phyloP scores from a whole-genome alignment of 495 filamentous ascomycete genomes.

The Apiosordaria backusii region DNA sequence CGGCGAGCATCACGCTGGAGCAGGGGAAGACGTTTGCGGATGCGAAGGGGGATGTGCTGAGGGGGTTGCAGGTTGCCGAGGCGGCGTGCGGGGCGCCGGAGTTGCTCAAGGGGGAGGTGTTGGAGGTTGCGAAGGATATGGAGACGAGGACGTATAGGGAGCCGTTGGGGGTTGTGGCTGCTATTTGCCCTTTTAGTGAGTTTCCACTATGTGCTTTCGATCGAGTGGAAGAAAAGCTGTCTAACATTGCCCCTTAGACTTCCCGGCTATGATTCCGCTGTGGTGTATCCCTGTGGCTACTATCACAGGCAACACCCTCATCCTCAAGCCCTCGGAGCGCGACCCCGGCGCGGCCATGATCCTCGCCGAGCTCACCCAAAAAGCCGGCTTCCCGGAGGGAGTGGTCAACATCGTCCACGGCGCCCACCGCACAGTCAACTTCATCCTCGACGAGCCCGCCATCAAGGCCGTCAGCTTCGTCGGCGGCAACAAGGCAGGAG shows the following conservation, averaged over 20 bases:
- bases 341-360: slow-evolving; percentile 99
- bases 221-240: background rate
- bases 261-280: slow-evolving; percentile 98
- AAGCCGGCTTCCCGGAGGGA: slow-evolving; percentile 91
- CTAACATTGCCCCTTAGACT: slow-evolving; percentile 58
- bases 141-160: slow-evolving; percentile 92
- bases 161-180: slow-evolving; percentile 89
- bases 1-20: slow-evolving; percentile 93
- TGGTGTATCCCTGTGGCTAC: slow-evolving; percentile 97
- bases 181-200: slow-evolving; percentile 98
- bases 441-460: slow-evolving; percentile 90
- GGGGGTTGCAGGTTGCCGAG: slow-evolving; percentile 95
- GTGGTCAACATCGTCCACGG: slow-evolving; percentile 96
- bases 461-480: slow-evolving; percentile 99
- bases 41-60: slow-evolving; percentile 89
- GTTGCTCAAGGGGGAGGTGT: slow-evolving; percentile 86
- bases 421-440: slow-evolving; percentile 86
- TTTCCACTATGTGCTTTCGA: slow-evolving; percentile 19
- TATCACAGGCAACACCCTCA: slow-evolving; percentile 87
- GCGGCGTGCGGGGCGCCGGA: slow-evolving; percentile 92
- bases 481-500: slow-evolving; percentile 91
- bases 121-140: slow-evolving; percentile 99
- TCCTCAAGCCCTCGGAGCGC: slow-evolving; percentile 96
- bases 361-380: slow-evolving; percentile 81
- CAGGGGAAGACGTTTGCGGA: slow-evolving; percentile 98